phyloP scores from a whole-genome alignment of 208 protist genomes.

The Leishmania tarentolae region DNA sequence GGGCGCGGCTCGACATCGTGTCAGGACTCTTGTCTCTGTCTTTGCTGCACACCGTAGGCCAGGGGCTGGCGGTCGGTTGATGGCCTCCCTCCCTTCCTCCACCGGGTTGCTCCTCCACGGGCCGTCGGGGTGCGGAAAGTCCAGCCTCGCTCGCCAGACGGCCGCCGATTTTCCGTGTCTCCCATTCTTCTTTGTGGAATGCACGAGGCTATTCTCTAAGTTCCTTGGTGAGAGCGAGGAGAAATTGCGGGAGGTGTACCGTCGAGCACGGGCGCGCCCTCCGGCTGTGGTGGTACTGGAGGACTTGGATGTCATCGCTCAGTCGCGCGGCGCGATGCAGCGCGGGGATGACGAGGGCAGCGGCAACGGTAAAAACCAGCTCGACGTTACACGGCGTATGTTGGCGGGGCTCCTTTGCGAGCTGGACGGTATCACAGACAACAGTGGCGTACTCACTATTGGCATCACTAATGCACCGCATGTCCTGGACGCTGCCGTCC shows the following conservation, averaged over 20 bases:
- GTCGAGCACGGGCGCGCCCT: slow-evolving; percentile 44
- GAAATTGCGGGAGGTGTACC: slow-evolving; percentile 79
- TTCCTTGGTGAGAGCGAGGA: slow-evolving; percentile 92
- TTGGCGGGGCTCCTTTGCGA: slow-evolving; percentile 97
- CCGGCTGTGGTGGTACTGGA: slow-evolving; percentile 88
- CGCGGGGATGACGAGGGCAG: slow-evolving; percentile 4
- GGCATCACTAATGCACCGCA: slow-evolving; percentile 75
- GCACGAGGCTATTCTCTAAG: slow-evolving; percentile 84
- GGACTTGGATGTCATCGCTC: slow-evolving; percentile 82
- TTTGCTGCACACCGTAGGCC: slow-evolving; percentile 25
- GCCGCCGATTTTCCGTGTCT: slow-evolving; percentile 38
- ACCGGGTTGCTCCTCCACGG: slow-evolving; percentile 86
- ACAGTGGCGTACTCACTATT: slow-evolving; percentile 92
- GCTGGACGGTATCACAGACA: slow-evolving; percentile 95
- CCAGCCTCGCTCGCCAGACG: slow-evolving; percentile 48
- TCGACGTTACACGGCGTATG: slow-evolving; percentile 84
- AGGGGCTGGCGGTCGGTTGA: slow-evolving; percentile 25
- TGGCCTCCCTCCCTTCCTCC: slow-evolving; percentile 44
- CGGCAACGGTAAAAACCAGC: slow-evolving; percentile 19
- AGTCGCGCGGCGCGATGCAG: slow-evolving; percentile 54
- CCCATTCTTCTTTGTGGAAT: slow-evolving; percentile 68
- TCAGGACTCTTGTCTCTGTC: slow-evolving; percentile 44
- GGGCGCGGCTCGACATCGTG: slow-evolving; percentile 33
- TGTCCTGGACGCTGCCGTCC: slow-evolving; percentile 94
- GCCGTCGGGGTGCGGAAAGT: slow-evolving; percentile 85